Evolutionary conservation across 2,329 filamentous ascomycete genomes (phyloP).

Genomic region (Microdochium nivale): DNA sequence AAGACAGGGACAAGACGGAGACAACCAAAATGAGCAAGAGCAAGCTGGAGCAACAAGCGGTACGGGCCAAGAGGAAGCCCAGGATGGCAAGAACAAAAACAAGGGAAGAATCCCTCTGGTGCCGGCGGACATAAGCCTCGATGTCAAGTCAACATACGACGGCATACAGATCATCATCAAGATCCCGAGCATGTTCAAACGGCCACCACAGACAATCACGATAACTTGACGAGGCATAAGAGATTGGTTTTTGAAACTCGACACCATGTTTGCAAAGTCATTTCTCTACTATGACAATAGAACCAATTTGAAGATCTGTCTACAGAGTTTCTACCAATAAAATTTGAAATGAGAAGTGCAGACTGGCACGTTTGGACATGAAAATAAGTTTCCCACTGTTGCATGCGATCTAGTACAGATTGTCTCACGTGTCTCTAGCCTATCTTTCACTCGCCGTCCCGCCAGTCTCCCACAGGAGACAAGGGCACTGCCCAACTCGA

Average conservation of each 20-base stretch:
- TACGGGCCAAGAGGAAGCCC: constrained; percentile 21
- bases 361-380: too few species aligned
- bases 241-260: not conserved
- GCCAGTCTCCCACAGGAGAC: too few species aligned
- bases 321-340: too few species aligned
- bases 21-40: constrained; percentile 34
- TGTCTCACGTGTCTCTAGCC: too few species aligned
- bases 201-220: constrained; percentile 6
- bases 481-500: too few species aligned
- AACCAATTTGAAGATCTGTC: too few species aligned
- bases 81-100: constrained; percentile 27
- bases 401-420: too few species aligned
- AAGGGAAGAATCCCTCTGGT: constrained; percentile 5
- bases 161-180: constrained; percentile 49
- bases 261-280: not conserved
- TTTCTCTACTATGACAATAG: too few species aligned
- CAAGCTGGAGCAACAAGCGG: constrained; percentile 25
- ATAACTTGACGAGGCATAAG: not conserved
- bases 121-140: constrained; percentile 46
- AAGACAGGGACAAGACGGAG: constrained; percentile 1
- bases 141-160: constrained; percentile 48
- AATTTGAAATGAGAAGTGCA: too few species aligned
- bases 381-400: too few species aligned
- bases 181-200: constrained; percentile 46
- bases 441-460: too few species aligned